phyloP scores from a whole-genome alignment of 2,329 filamentous ascomycete species.

The Plenodomus lindquistii region DNA sequence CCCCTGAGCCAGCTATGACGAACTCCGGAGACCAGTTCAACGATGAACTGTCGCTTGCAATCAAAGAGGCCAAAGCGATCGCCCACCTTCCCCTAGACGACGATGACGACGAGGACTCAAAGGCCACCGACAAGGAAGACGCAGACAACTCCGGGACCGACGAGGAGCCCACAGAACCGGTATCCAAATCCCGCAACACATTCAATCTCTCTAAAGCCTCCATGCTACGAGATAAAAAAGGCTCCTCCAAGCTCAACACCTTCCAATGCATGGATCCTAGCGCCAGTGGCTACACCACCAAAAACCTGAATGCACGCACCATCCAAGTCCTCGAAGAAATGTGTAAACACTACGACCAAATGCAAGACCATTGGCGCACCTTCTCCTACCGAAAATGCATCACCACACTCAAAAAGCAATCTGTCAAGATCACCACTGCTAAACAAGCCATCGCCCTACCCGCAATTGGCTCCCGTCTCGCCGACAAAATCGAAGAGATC shows the following conservation, averaged over 20 bases:
- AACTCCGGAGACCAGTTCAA: slow-evolving; percentile 10
- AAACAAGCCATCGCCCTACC: slow-evolving; percentile 70
- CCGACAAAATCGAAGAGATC: slow-evolving; percentile 88
- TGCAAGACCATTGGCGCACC: slow-evolving; percentile 76
- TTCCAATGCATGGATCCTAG: slow-evolving; percentile 65
- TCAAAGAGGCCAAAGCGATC: slow-evolving; percentile 64
- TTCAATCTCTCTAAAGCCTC: slow-evolving; percentile 8
- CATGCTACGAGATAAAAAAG: slow-evolving; percentile 16
- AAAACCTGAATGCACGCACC: slow-evolving; percentile 74
- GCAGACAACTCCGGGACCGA: slow-evolving; percentile 25
- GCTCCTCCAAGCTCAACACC: slow-evolving; percentile 41
- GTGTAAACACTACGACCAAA: slow-evolving; percentile 74
- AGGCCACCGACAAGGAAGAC: slow-evolving; percentile 28
- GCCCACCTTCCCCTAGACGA: slow-evolving; percentile 58
- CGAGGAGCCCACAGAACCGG: slow-evolving; percentile 22
- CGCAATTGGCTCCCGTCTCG: slow-evolving; percentile 72
- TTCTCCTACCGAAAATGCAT: slow-evolving; percentile 78
- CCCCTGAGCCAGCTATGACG: slow-evolving; percentile 4
- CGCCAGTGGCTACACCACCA: slow-evolving; percentile 46
- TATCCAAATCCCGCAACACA: slow-evolving; percentile 12
- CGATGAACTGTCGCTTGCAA: slow-evolving; percentile 67
- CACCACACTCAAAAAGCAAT: slow-evolving; percentile 69
- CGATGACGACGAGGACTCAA: slow-evolving; percentile 39
- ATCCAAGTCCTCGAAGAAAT: slow-evolving; percentile 79
- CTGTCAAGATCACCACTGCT: slow-evolving; percentile 65